Conservation (phyloP, 169 alveolate species). For the Haemoproteus tartakovskyi region DNA sequence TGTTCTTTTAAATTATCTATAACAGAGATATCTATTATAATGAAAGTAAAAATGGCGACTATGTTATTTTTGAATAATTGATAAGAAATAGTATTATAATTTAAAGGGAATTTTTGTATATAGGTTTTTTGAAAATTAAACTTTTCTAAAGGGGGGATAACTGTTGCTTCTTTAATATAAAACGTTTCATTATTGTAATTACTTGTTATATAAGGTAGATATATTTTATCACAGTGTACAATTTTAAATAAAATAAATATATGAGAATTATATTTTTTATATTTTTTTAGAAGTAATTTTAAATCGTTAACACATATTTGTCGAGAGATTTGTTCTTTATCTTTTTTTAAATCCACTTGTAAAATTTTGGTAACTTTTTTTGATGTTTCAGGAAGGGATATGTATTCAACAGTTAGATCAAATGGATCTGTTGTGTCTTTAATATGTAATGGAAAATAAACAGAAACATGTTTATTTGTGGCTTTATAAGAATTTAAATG, state of each 20-base stretch:
- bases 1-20: slow-evolving; percentile 5
- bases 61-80: slow-evolving; percentile 13
- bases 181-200: slow-evolving; percentile 27
- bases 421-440: not conserved
- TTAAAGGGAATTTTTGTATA: slow-evolving; percentile 8
- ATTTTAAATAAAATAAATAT: slow-evolving; percentile 31
- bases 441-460: slow-evolving; percentile 13
- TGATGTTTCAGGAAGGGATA: slow-evolving; percentile 6
- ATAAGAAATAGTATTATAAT: slow-evolving; percentile 25
- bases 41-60: slow-evolving; percentile 20
- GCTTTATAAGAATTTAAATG: slow-evolving; percentile 39
- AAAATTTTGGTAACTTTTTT: slow-evolving; percentile 7
- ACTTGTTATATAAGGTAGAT: slow-evolving; percentile 26
- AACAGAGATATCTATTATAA: slow-evolving; percentile 26
- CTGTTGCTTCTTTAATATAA: slow-evolving; percentile 14
- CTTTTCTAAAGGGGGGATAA: slow-evolving; percentile 8
- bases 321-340: not conserved
- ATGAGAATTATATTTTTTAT: slow-evolving; percentile 38
- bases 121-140: slow-evolving; percentile 46
- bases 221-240: slow-evolving; percentile 25
- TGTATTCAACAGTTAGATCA: slow-evolving; percentile 3
- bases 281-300: slow-evolving; percentile 3
- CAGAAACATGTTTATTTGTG: slow-evolving; percentile 32
- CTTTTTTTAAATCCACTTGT: not conserved
- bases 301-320: slow-evolving; percentile 22